Percentiles rank a stretch among this genome's conserved stretches.
phyloP scores from a whole-genome alignment of 1,284 basidiomycete genomes.

The Takashimella koratensis region DNA sequence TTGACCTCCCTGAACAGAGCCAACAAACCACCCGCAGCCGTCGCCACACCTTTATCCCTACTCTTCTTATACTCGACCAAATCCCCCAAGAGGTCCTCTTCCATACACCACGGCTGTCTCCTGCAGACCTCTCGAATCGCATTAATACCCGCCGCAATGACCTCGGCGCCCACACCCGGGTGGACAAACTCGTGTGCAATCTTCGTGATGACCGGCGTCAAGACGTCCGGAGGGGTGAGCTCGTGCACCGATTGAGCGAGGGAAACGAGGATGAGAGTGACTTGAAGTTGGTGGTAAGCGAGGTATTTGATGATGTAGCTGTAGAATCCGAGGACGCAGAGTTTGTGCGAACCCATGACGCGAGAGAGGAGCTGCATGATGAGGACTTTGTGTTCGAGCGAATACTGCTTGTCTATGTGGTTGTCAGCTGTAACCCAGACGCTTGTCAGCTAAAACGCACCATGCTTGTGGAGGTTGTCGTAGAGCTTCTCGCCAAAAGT shows the following conservation, averaged over 20 bases:
- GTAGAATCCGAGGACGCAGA: constrained; percentile 94
- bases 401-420: constrained; percentile 74
- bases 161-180: constrained; percentile 92
- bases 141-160: constrained; percentile 94
- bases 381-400: constrained; percentile 94
- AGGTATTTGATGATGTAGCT: constrained; percentile 92
- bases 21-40: constrained; percentile 80
- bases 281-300: constrained; percentile 85
- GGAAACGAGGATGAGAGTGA: constrained; percentile 90
- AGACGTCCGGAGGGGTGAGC: constrained; percentile 87
- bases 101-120: constrained; percentile 93
- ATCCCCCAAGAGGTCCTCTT: constrained; percentile 84
- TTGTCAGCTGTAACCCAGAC: background rate
- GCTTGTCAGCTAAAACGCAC: constrained; percentile 21
- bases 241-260: constrained; percentile 96
- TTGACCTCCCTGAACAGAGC: constrained; percentile 96
- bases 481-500: constrained; percentile 94
- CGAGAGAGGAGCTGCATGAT: constrained; percentile 97
- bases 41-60: constrained; percentile 87
- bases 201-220: constrained; percentile 86
- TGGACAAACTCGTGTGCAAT: constrained; percentile 95
- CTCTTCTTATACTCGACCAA: constrained; percentile 92
- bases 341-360: constrained; percentile 88
- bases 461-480: constrained; percentile 72
- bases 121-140: constrained; percentile 88